Evolutionary conservation across 257 asterid genomes (phyloP), one percentile per base, ranked within the genome.

Genomic region (Buddleja alternifolia): DNA sequence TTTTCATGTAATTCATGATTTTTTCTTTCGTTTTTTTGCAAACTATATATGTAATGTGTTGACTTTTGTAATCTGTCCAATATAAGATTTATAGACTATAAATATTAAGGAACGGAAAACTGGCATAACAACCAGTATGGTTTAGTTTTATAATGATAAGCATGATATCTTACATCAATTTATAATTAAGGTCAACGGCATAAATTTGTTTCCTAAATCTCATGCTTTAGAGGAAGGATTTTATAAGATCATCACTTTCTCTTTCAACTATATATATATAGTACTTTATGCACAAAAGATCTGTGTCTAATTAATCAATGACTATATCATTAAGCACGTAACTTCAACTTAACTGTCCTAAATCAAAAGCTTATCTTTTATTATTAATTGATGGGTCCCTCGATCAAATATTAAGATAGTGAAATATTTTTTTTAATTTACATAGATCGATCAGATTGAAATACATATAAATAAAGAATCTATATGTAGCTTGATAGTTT

Each of bases 1-100:
- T 40, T 52, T 23, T 19, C 68, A 66, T 58, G 50, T 60, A 69
- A 24, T 56, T 36, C 39, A 52, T 39, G 8, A 8, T 51, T 51
- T 42, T 24, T 41, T 20, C 6, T 50, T 10, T 52, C 44, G 32
- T 44, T 50, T 25, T 19, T 41, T 41, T 41, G 21, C 10, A 11
- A 4, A 47, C 32, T 0, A 17, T 16, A 15, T 46, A 1, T 23
- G 12, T 41, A 17, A 8, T 17, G 37, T 4, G 65, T 16, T 54
- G 64, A 69, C 67, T 7, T 20, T 60, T 36, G 19, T 20, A 53
- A 20, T 12, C 21, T 7, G 23, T 11, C 39, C 5, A 36, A 53
- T 39, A 51, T 51, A 51, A 36, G 34, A 29, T 29, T 5, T 29
- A 29, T 29, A 29, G 5, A 29, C 34, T 29, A 29, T 29, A 29